Percentiles rank a stretch among this genome's conserved stretches.
These are phyloP conservation scores for Acanthamoeba quina DNA, from an alignment of 208 protist species.

Conservation along the genomic window DNA sequence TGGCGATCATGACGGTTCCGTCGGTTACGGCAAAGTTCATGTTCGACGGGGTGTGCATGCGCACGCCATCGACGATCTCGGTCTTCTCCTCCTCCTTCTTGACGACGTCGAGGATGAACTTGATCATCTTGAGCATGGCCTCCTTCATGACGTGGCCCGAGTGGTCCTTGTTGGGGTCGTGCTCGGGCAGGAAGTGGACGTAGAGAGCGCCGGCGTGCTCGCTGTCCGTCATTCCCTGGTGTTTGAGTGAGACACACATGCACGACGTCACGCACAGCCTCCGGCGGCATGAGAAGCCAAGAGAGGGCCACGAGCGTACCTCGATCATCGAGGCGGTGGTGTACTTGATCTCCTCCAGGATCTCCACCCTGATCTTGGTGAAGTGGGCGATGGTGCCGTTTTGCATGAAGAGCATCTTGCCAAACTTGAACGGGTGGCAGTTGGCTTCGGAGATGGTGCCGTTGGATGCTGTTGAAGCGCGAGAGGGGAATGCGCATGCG, in stretches of 20 bases:
- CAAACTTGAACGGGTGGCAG: conserved; percentile 69
- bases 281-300: not conserved
- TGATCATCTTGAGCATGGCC: conserved; percentile 62
- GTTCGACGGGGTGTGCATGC: conserved; percentile 42
- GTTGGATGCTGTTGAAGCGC: not conserved
- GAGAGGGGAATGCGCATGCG: not conserved
- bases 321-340: conserved; percentile 48
- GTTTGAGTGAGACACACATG: not conserved
- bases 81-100: conserved; percentile 38
- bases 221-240: conserved; percentile 50
- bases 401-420: conserved; percentile 70
- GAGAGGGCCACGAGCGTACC: not conserved
- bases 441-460: conserved; percentile 59
- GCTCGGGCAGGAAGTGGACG: conserved; percentile 55
- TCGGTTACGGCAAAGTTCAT: conserved; percentile 71
- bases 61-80: conserved; percentile 13
- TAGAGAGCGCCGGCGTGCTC: conserved; percentile 55
- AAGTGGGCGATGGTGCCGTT: conserved; percentile 67
- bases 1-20: conserved; percentile 64
- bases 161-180: conserved; percentile 60
- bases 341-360: conserved; percentile 60
- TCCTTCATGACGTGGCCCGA: conserved; percentile 66
- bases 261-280: not conserved
- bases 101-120: conserved; percentile 54
- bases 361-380: conserved; percentile 4